phyloP scores from a whole-genome alignment of 768 basidiomycete species.

The Xerocomellus amylosporus region DNA sequence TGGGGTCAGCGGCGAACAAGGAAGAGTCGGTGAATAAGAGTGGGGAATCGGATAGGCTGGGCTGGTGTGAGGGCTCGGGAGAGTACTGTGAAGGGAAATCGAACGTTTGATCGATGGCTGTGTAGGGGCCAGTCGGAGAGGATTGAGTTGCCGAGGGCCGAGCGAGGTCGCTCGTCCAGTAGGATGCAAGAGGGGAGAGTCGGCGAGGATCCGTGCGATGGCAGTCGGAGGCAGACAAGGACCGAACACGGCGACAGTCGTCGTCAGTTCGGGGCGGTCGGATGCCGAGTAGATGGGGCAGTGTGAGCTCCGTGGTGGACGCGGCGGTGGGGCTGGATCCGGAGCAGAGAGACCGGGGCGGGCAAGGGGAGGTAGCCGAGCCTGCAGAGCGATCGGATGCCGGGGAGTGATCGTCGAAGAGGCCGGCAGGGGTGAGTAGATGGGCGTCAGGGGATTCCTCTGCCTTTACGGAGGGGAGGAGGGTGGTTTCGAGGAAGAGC shows the following conservation, averaged over 20 bases:
- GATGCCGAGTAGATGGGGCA: conserved; percentile 20
- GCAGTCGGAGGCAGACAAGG: conserved; percentile 29
- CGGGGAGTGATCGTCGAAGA: conserved; percentile 33
- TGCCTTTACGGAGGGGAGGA: conserved; percentile 52
- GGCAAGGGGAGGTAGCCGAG: conserved; percentile 27
- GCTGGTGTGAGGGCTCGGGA: conserved; percentile 23
- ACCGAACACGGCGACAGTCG: conserved; percentile 30
- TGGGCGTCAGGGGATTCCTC: conserved; percentile 50
- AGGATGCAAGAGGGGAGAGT: conserved; percentile 32
- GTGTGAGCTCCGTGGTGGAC: conserved; percentile 26
- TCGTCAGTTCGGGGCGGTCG: conserved; percentile 28
- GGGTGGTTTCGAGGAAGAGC: conserved; percentile 48
- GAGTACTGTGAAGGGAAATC: conserved; percentile 22
- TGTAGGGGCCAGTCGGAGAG: conserved; percentile 25
- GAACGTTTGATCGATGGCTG: conserved; percentile 19
- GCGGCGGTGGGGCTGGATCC: conserved; percentile 22
- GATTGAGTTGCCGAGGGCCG: conserved; percentile 28
- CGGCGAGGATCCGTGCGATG: conserved; percentile 32
- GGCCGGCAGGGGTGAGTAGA: conserved; percentile 39
- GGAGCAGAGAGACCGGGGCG: conserved; percentile 26
- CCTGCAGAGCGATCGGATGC: conserved; percentile 31
- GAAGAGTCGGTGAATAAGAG: conserved; percentile 28
- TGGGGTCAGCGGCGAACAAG: conserved; percentile 29
- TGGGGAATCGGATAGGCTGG: conserved; percentile 29
- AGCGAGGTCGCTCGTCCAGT: conserved; percentile 26